Conservation (phyloP, 768 basidiomycete genomes). For the Russula emetica region DNA sequence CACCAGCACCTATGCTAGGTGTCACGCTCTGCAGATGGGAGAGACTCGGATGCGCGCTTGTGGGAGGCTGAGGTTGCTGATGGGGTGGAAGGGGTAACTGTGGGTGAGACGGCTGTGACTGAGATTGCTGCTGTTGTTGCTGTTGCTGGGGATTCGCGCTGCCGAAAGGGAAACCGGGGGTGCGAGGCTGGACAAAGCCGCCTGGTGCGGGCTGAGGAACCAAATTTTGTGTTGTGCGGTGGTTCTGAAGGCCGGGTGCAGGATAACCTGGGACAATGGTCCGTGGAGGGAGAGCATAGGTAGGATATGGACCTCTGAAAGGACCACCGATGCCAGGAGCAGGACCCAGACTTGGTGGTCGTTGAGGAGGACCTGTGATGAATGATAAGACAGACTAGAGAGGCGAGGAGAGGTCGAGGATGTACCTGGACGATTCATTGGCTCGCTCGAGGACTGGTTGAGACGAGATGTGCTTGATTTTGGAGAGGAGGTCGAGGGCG, state of each 20-base stretch:
- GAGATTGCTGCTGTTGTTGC: constrained; percentile 38
- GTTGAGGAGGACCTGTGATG: constrained; percentile 65
- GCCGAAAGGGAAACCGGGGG: constrained; percentile 63
- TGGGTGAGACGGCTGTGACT: constrained; percentile 34
- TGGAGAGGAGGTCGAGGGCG: neutral
- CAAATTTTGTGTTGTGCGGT: constrained; percentile 56
- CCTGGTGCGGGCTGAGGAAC: constrained; percentile 56
- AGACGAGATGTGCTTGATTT: neutral
- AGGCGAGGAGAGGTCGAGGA: neutral
- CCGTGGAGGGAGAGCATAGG: constrained; percentile 60
- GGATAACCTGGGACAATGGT: constrained; percentile 53
- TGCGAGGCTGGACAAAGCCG: constrained; percentile 57
- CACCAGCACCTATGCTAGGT: constrained; percentile 31
- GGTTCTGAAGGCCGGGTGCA: constrained; percentile 46
- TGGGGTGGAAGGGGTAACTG: constrained; percentile 42
- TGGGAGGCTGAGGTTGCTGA: constrained; percentile 38
- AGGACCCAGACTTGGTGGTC: constrained; percentile 69
- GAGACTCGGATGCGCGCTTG: constrained; percentile 50
- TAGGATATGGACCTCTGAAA: constrained; percentile 53
- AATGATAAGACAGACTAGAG: constrained; percentile 21
- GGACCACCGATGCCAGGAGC: constrained; percentile 59
- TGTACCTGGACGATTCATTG: constrained; percentile 39
- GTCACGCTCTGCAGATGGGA: constrained; percentile 53
- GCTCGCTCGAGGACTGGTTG: constrained; percentile 5
- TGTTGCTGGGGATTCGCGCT: constrained; percentile 50